Evolutionary conservation across 176 grass and related monocot genomes (phyloP), one percentile per base, ranked within the genome.

Genomic region (Stipa capillata): DNA sequence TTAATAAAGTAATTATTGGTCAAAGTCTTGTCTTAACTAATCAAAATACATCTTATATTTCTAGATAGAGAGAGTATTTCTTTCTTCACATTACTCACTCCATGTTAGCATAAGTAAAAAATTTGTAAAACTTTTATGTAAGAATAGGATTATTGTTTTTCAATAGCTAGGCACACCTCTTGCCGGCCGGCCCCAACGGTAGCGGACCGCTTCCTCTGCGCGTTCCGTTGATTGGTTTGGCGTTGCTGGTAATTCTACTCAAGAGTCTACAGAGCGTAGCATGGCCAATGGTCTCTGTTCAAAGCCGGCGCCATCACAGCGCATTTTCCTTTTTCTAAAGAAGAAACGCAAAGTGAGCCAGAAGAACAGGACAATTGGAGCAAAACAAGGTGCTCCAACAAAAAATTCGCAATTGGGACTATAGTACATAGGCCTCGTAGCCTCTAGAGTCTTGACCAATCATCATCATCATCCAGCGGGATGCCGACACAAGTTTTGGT

Each of bases 231-330:
- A 51, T 35, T 28, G 29, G n/a, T n/a, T n/a, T n/a, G n/a, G n/a
- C n/a, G n/a, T n/a, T n/a, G n/a, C n/a, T n/a, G n/a, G 48, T 31
- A 25, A 57, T 34, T 53, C 34, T 31, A 24, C 13, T 42, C 17
- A 35, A 51, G n/a, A n/a, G n/a, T n/a, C n/a, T n/a, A n/a, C n/a
- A n/a, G n/a, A 44, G 40, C 1, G 23, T 18, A 51, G 32, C 33
- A 4, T 1, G 6, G 37, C 12, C 13, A 25, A 20, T 47, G 32
- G 79, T 43, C 41, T 51, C 55, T 20, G 80, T 82, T 89, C 82
- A 76, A 89, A 80, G 87, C 82, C 76, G 62, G 61, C 81, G 86
- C 80, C 80, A 53, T 21, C 20, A 52, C 29, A 82, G 67, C 58
- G n/a, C n/a, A n/a, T n/a, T n/a, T n/a, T 68, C 14, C 20, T 20